Conservation (phyloP, 164 flowering plant species). For the Annona squamosa region DNA sequence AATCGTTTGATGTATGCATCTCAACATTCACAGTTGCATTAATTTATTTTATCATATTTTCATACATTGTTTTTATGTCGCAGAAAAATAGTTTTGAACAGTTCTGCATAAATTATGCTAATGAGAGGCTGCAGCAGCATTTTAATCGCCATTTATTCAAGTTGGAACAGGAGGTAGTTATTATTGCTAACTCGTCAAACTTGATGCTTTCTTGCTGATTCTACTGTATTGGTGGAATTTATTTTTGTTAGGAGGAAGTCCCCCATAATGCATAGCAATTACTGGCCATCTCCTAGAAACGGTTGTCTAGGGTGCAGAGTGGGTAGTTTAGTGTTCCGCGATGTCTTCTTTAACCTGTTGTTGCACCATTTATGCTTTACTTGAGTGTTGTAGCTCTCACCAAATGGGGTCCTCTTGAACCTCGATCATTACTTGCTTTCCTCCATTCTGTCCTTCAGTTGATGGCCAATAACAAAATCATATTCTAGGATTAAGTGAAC, state of each 20-base stretch:
- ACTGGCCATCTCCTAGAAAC: no score
- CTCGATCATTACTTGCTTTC: no score
- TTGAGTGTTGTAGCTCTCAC: no score
- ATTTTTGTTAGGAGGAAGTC: not conserved
- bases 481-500: no score
- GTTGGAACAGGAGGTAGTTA: conserved; percentile 88
- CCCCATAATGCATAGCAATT: no score
- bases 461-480: no score
- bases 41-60: not conserved
- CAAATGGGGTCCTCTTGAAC: no score
- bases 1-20: conserved; percentile 79
- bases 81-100: conserved; percentile 98
- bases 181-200: not conserved
- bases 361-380: not conserved
- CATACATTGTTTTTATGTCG: not conserved
- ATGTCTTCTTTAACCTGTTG: not conserved
- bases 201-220: not conserved
- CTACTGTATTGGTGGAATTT: not conserved
- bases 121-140: conserved; percentile 96
- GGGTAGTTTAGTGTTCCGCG: no score
- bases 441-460: no score
- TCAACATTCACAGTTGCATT: not conserved
- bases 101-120: conserved; percentile 98
- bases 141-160: conserved; percentile 97
- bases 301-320: no score